phyloP scores from a whole-genome alignment of 345 rosid genomes.

The Limnanthes douglasii region DNA sequence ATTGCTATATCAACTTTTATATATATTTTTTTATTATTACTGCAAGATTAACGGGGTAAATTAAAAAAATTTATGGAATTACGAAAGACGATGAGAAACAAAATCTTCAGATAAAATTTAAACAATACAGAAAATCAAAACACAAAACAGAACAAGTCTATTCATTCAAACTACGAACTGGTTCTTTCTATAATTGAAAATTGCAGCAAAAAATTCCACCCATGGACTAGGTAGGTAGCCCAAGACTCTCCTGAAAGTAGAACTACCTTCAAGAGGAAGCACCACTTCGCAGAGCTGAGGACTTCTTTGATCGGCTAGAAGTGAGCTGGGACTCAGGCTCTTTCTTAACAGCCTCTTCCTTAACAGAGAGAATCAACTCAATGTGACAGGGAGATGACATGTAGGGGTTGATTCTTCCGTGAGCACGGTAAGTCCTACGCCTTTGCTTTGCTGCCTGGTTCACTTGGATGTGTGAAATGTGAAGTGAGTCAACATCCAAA shows the following conservation, averaged over 20 bases:
- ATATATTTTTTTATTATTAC: too few relatives aligned
- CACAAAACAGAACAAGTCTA: conserved; percentile 6
- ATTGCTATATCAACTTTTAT: too few relatives aligned
- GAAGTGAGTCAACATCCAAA: conserved; percentile 53
- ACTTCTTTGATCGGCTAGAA: conserved; percentile 39
- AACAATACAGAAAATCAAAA: too few relatives aligned
- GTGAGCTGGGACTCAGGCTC: conserved; percentile 64
- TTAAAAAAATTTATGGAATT: too few relatives aligned
- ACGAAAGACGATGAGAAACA: too few relatives aligned
- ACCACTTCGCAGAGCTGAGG: conserved; percentile 19
- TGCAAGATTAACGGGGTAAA: too few relatives aligned
- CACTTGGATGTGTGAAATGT: conserved; percentile 62
- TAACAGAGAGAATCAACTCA: conserved; percentile 47
- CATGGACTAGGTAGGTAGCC: neutral
- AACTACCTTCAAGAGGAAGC: conserved; percentile 16
- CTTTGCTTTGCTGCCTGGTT: conserved; percentile 73
- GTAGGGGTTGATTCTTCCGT: conserved; percentile 71
- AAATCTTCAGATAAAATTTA: too few relatives aligned
- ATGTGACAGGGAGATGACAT: conserved; percentile 77
- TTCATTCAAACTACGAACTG: conserved; percentile 9
- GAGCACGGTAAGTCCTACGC: conserved; percentile 60
- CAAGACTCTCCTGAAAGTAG: neutral
- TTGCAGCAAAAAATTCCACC: conserved; percentile 11
- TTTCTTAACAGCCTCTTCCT: conserved; percentile 53
- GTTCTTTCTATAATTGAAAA: conserved; percentile 9